A percentile compares a stretch with the other conserved stretches of the same genome.
These are phyloP conservation scores for Coniochaeta sp. DNA, from an alignment of 2,329 filamentous ascomycete genomes.

Conservation along the genomic window DNA sequence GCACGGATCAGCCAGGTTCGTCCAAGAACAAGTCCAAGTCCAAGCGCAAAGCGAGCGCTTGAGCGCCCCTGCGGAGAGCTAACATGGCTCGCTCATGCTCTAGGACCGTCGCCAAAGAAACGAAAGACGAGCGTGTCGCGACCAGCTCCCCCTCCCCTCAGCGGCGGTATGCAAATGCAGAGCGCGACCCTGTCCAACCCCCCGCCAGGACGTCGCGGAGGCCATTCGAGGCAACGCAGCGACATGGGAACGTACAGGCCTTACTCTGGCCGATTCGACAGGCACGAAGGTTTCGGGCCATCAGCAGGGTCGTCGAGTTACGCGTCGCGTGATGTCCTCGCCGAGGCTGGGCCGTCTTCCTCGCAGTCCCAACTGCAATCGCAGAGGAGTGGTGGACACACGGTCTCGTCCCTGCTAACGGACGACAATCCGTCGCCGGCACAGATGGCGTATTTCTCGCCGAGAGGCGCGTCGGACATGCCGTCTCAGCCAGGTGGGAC, in stretches of 20 bases:
- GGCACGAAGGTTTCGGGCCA: conserved; percentile 21
- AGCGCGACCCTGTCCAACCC: conserved; percentile 46
- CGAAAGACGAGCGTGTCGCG: conserved; percentile 64
- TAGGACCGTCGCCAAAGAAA: conserved; percentile 75
- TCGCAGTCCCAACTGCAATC: conserved; percentile 13
- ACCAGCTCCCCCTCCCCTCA: conserved; percentile 37
- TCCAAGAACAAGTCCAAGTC: conserved; percentile 43
- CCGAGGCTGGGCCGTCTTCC: conserved; percentile 18
- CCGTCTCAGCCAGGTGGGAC: conserved; percentile 15
- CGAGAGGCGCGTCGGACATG: conserved; percentile 12
- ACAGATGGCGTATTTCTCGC: conserved; percentile 8
- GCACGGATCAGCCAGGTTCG: conserved; percentile 65
- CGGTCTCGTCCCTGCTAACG: conserved; percentile 36
- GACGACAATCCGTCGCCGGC: conserved; percentile 28
- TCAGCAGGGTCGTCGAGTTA: conserved; percentile 29
- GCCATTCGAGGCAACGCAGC: conserved; percentile 59
- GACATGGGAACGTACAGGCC: conserved; percentile 48
- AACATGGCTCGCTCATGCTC: conserved; percentile 39
- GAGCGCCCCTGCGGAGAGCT: conserved; percentile 37
- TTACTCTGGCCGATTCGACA: conserved; percentile 13
- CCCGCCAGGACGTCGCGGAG: conserved; percentile 45
- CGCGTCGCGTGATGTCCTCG: conserved; percentile 21
- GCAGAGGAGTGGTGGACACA: conserved; percentile 26
- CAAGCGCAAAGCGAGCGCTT: conserved; percentile 40
- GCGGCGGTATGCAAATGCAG: conserved; percentile 37